Conservation (phyloP, 805 yeast species). For the Ogataea siamensis region DNA sequence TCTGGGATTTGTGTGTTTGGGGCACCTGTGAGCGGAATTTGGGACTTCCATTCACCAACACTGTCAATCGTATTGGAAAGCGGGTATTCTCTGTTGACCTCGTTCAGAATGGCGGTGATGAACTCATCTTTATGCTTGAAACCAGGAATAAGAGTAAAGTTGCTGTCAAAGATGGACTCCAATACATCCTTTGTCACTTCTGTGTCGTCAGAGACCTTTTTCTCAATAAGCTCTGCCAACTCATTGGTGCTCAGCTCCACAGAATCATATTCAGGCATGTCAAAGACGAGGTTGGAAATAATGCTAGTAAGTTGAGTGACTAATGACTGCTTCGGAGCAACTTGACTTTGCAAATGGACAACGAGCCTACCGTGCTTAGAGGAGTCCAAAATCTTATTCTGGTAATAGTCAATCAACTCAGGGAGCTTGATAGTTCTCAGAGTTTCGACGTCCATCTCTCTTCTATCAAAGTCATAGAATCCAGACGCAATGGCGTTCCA, state of each 20-base stretch:
- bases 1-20: slow-evolving; percentile 49
- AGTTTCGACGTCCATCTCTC: slow-evolving; percentile 54
- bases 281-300: slow-evolving; percentile 32
- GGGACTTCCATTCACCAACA: slow-evolving; percentile 55
- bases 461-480: slow-evolving; percentile 68
- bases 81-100: slow-evolving; percentile 16
- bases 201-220: slow-evolving; percentile 12
- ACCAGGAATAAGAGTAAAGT: slow-evolving; percentile 21
- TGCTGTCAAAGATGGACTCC: slow-evolving; percentile 15
- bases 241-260: slow-evolving; percentile 27
- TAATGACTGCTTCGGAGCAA: slow-evolving; percentile 23
- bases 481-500: slow-evolving; percentile 73
- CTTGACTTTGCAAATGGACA: slow-evolving; percentile 63
- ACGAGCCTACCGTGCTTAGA: slow-evolving; percentile 42
- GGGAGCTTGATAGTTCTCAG: slow-evolving; percentile 52
- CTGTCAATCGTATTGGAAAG: slow-evolving; percentile 35
- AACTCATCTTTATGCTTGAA: slow-evolving; percentile 23
- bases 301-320: slow-evolving; percentile 27
- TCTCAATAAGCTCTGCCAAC: slow-evolving; percentile 23
- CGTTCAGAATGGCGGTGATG: slow-evolving; percentile 14
- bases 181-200: slow-evolving; percentile 11
- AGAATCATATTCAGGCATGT: slow-evolving; percentile 27
- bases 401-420: slow-evolving; percentile 58
- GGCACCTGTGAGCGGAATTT: slow-evolving; percentile 53
- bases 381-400: slow-evolving; percentile 37